These are phyloP conservation scores for Geotrichum candidum DNA, from an alignment of 1,139 yeast species.

Conservation along the genomic window DNA sequence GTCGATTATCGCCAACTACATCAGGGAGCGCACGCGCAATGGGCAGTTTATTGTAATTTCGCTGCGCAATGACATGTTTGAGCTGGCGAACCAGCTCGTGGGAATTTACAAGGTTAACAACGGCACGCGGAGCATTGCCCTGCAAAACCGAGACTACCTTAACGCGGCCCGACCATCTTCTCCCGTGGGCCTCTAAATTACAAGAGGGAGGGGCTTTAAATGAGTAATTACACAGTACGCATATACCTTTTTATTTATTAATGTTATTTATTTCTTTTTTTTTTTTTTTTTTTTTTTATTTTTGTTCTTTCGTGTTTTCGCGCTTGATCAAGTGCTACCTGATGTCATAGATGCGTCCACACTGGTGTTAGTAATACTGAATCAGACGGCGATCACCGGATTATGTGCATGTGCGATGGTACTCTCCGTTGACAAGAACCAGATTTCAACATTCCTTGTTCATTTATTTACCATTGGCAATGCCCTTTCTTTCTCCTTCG, in stretches of 20 bases:
- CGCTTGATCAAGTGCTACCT: background rate
- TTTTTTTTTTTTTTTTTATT: no score
- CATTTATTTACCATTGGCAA: no score
- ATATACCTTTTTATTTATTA: no score
- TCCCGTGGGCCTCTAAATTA: background rate
- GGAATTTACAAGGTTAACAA: slow-evolving; percentile 93
- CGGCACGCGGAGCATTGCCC: slow-evolving; percentile 78
- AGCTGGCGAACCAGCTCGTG: slow-evolving; percentile 84
- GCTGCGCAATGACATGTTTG: slow-evolving; percentile 94
- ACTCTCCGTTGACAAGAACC: no score
- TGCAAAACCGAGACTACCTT: slow-evolving; percentile 52
- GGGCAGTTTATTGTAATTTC: slow-evolving; percentile 97
- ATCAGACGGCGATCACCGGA: background rate
- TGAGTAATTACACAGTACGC: background rate
- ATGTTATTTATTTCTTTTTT: background rate
- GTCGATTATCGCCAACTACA: slow-evolving; percentile 93
- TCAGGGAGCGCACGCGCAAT: slow-evolving; percentile 88
- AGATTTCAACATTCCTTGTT: no score
- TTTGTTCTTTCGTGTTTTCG: no score
- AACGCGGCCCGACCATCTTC: background rate
- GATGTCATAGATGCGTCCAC: background rate
- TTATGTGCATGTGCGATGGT: background rate
- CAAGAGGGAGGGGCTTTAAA: no score
- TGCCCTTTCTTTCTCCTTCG: no score
- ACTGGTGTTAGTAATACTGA: background rate